phyloP scores from a whole-genome alignment of 1,139 yeast species.

The Suhomyces bokatorum region DNA sequence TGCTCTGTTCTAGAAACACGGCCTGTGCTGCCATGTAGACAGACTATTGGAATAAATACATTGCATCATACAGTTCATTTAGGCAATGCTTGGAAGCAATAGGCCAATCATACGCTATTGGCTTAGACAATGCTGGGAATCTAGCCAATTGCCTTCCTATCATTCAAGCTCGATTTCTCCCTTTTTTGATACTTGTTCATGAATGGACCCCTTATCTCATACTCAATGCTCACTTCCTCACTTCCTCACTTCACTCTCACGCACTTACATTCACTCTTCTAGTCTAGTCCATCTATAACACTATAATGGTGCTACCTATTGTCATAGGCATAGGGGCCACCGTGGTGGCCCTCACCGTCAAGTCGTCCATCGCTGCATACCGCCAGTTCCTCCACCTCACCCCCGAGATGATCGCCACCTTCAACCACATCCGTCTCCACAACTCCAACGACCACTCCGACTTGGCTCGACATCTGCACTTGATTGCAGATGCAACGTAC shows the following conservation, averaged over 20 bases:
- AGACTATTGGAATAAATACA: too few relatives aligned
- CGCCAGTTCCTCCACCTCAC: constrained; percentile 46
- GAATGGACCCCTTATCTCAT: not conserved
- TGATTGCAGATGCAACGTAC: constrained; percentile 19
- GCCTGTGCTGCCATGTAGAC: too few relatives aligned
- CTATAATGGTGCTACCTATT: constrained; percentile 59
- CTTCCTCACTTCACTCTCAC: not conserved
- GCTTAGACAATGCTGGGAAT: too few relatives aligned
- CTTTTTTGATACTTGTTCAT: too few relatives aligned
- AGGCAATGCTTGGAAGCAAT: too few relatives aligned
- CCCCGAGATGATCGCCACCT: constrained; percentile 55
- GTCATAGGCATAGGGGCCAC: constrained; percentile 60
- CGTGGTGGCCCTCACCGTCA: constrained; percentile 51
- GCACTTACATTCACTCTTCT: not conserved
- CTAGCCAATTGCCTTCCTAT: too few relatives aligned
- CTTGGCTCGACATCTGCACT: constrained; percentile 14
- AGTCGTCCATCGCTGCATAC: constrained; percentile 49
- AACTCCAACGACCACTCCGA: constrained; percentile 8
- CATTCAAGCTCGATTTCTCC: too few relatives aligned
- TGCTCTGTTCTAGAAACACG: too few relatives aligned
- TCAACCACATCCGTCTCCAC: constrained; percentile 44
- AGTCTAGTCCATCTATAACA: too few relatives aligned
- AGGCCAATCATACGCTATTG: too few relatives aligned
- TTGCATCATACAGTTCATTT: too few relatives aligned
- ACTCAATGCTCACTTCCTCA: too few relatives aligned